These are phyloP conservation scores for Nothopassalora personata DNA, from an alignment of 2,329 filamentous ascomycete genomes.

Conservation along the genomic window DNA sequence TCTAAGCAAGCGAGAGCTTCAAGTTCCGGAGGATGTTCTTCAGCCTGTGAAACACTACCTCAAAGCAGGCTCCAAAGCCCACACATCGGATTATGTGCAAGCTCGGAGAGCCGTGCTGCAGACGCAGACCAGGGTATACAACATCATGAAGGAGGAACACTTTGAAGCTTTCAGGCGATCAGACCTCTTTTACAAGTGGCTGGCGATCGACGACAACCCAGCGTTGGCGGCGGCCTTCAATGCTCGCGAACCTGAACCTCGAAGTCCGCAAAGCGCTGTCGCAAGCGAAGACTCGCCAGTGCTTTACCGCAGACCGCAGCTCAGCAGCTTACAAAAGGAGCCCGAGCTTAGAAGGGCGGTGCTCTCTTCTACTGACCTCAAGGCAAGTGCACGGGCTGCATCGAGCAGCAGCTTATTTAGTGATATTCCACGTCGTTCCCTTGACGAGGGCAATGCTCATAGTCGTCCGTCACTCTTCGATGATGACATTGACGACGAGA, in stretches of 20 bases:
- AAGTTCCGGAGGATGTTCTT: conserved; percentile 65
- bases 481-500: conserved; percentile 70
- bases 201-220: conserved; percentile 70
- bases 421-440: conserved; percentile 52
- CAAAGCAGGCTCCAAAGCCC: conserved; percentile 68
- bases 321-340: conserved; percentile 22
- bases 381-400: conserved; percentile 29
- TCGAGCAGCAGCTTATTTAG: conserved; percentile 14
- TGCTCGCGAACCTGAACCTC: conserved; percentile 10
- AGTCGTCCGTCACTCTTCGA: conserved; percentile 58
- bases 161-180: conserved; percentile 86
- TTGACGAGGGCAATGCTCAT: conserved; percentile 57
- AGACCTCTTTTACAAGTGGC: conserved; percentile 91
- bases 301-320: conserved; percentile 20
- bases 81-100: conserved; percentile 72
- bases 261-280: conserved; percentile 15
- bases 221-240: conserved; percentile 29
- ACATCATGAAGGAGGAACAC: conserved; percentile 74
- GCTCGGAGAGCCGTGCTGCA: conserved; percentile 76
- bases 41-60: conserved; percentile 71
- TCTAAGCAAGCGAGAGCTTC: conserved; percentile 73
- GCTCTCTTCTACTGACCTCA: conserved; percentile 57
- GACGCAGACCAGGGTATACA: conserved; percentile 75
- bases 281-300: conserved; percentile 18
- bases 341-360: conserved; percentile 55